Conservation (phyloP, 768 basidiomycete species). For the Gelatoporia subvermispora region DNA sequence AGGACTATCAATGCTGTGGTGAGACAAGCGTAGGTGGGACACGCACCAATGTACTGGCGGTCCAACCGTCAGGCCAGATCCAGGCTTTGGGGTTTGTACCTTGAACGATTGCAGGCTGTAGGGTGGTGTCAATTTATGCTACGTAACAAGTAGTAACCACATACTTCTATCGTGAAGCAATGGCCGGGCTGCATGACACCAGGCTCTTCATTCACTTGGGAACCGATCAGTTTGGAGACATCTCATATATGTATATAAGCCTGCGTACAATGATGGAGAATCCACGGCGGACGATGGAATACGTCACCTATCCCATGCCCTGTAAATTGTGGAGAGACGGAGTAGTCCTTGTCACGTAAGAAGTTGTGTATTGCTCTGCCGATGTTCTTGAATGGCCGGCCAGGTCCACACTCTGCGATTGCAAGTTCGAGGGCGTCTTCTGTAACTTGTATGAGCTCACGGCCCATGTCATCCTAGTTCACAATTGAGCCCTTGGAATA, state of each 20-base stretch:
- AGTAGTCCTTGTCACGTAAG: constrained; percentile 41
- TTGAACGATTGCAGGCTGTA: constrained; percentile 49
- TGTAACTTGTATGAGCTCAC: constrained; percentile 59
- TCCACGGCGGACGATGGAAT: constrained; percentile 83
- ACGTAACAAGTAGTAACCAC: neutral
- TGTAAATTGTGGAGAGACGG: constrained; percentile 65
- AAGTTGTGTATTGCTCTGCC: constrained; percentile 64
- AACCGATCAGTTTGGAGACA: neutral
- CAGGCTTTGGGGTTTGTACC: constrained; percentile 62
- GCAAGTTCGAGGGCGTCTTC: constrained; percentile 62
- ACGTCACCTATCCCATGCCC: constrained; percentile 84
- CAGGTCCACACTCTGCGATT: constrained; percentile 73
- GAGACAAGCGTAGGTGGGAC: neutral
- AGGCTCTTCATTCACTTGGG: constrained; percentile 74
- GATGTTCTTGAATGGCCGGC: constrained; percentile 61
- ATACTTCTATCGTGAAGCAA: constrained; percentile 90
- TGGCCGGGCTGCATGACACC: constrained; percentile 80
- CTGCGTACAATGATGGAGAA: constrained; percentile 65
- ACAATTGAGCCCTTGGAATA: neutral
- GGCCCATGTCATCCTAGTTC: constrained; percentile 62
- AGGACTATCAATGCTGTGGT: neutral
- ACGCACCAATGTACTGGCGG: constrained; percentile 49
- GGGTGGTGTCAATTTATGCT: neutral
- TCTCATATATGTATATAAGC: neutral
- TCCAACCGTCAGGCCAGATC: constrained; percentile 93